Evolutionary conservation across 805 yeast genomes (phyloP), one percentile per base, ranked within the genome.

Genomic region (Priceomyces fermenticarens): DNA sequence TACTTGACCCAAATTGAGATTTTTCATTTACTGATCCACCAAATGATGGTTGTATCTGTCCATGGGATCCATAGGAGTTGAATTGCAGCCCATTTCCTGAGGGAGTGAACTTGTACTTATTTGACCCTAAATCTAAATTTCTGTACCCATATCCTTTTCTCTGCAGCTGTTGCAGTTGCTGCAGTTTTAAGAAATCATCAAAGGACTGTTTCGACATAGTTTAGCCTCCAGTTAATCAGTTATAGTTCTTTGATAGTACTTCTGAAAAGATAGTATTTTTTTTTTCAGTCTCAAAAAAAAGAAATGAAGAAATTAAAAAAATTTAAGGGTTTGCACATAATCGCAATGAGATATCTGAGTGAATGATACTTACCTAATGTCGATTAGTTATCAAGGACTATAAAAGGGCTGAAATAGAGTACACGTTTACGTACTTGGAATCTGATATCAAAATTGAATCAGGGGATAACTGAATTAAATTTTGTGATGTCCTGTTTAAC

Each of bases 141-240:
- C 52, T 52, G 32, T 53, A 53, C 4, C 60, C 62, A 35, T 42
- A 54, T 16, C 69, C 71, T 16, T 32, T 32, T 43, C 61, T 61
- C 26, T 60, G 63, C 51, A 54, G 58, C 46, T 56, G 67, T 38
- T 46, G 51, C 44, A 39, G 63, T 51, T 73, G 65, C 57, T 75
- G 78, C 53, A 64, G 63, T 59, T 70, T 75, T 48, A 75, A 54
- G 54, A 66, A 77, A 42, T 77, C 82, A 42, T 78, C 81, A 51
- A 74, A 75, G 10, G 80, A 72, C 51, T 65, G 55, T 45, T 55
- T 54, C 36, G 63, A 53, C 65, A 60, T 60, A 30, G 12, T 25
- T 32, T 15, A 3, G 25, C 8, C 8, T 20, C 25, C 25, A 20
- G 25, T 8, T 20, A 20, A 5, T 4, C 25, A 35, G 16, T 23